Conservation (phyloP, 2,329 filamentous ascomycete species). For the Diaporthe sp. region DNA sequence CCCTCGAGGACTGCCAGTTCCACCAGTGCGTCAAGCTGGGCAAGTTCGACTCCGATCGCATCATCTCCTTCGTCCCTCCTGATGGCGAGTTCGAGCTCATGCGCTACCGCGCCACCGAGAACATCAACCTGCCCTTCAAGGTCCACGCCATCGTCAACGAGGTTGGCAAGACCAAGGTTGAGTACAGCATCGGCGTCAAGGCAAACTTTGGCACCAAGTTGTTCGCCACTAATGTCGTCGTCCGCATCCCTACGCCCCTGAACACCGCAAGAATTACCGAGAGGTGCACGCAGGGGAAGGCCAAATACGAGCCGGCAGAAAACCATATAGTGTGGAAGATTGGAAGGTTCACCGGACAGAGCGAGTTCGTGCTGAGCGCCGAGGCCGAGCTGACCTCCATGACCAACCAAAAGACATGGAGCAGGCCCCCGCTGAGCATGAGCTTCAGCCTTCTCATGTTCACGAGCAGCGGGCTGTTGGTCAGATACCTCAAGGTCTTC, state of each 20-base stretch:
- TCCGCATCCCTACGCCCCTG: slow-evolving; percentile 93
- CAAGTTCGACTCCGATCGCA: slow-evolving; percentile 95
- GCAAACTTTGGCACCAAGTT: slow-evolving; percentile 97
- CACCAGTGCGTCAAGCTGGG: slow-evolving; percentile 98
- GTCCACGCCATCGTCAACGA: slow-evolving; percentile 99
- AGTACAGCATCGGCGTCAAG: slow-evolving; percentile 97
- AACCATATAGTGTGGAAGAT: slow-evolving; percentile 99
- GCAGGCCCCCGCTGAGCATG: slow-evolving; percentile 88
- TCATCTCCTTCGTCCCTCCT: slow-evolving; percentile 96
- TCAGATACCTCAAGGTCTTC: slow-evolving; percentile 97
- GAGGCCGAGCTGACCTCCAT: slow-evolving; percentile 94
- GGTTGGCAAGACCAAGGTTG: slow-evolving; percentile 95
- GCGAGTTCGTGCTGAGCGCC: slow-evolving; percentile 93
- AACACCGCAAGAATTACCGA: slow-evolving; percentile 96
- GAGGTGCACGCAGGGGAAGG: slow-evolving; percentile 93
- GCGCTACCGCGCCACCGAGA: slow-evolving; percentile 97
- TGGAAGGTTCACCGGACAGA: slow-evolving; percentile 96
- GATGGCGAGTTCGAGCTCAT: slow-evolving; percentile 99
- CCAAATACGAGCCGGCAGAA: slow-evolving; percentile 97
- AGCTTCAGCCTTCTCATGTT: slow-evolving; percentile 98
- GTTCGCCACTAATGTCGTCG: slow-evolving; percentile 95
- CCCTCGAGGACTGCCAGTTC: slow-evolving; percentile 97
- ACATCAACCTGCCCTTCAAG: slow-evolving; percentile 98
- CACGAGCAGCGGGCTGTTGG: slow-evolving; percentile 90
- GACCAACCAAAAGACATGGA: slow-evolving; percentile 99